phyloP scores from a whole-genome alignment of 2,329 filamentous ascomycete species.

The Colletotrichum costaricense region DNA sequence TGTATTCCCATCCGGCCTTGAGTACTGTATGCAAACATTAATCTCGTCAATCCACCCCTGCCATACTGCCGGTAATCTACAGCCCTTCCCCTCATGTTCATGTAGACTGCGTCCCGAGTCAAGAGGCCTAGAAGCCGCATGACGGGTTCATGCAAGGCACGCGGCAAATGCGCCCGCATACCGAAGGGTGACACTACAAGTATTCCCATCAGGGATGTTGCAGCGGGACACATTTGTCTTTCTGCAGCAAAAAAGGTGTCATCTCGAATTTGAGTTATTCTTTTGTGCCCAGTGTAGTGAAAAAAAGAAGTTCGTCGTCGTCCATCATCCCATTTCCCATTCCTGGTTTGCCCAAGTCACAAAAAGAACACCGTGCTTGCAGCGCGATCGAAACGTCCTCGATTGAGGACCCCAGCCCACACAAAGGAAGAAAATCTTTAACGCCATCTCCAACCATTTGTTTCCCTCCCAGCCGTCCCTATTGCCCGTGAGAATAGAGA shows the following conservation, averaged over 20 bases:
- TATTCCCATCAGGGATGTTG: neutral
- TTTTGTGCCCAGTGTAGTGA: constrained; percentile 24
- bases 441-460: constrained; percentile 15
- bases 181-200: neutral
- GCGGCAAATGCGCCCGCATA: neutral
- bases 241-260: constrained; percentile 13
- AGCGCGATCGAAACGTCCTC: constrained; percentile 7
- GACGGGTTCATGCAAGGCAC: neutral
- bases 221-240: neutral
- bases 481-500: constrained; percentile 21
- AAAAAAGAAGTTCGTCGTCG: constrained; percentile 13
- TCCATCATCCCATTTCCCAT: constrained; percentile 31
- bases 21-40: constrained; percentile 24
- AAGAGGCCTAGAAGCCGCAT: constrained; percentile 1
- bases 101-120: neutral
- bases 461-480: constrained; percentile 25
- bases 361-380: constrained; percentile 29
- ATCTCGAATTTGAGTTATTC: constrained; percentile 12
- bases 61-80: constrained; percentile 11
- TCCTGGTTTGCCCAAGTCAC: constrained; percentile 8
- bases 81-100: neutral
- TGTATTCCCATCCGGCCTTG: constrained; percentile 9
- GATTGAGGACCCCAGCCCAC: neutral
- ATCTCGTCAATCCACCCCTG: constrained; percentile 13
- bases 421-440: neutral